These are phyloP conservation scores for Rosellinia necatrix DNA, from an alignment of 2,329 filamentous ascomycete species.

Conservation along the genomic window DNA sequence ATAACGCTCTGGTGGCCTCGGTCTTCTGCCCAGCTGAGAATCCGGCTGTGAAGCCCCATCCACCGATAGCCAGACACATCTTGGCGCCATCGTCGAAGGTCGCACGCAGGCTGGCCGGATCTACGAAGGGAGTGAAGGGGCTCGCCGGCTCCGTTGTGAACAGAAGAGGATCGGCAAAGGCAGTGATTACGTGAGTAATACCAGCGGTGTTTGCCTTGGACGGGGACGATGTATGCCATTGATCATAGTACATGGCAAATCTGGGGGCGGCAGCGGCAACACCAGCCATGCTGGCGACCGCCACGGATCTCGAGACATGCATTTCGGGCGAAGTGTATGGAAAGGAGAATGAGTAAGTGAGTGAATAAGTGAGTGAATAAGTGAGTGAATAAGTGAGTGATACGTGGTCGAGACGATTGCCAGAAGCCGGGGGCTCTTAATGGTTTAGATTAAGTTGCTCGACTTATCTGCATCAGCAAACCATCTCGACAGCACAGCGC, in stretches of 20 bases:
- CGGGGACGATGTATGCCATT: constrained; percentile 35
- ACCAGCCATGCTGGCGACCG: constrained; percentile 21
- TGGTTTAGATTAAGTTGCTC: neutral
- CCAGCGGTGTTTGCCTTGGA: constrained; percentile 29
- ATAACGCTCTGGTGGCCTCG: constrained; percentile 56
- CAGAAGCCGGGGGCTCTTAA: too few relatives aligned
- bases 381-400: too few relatives aligned
- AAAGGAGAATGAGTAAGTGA: too few relatives aligned
- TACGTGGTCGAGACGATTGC: too few relatives aligned
- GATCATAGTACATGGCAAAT: constrained; percentile 38
- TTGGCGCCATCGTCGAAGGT: constrained; percentile 60
- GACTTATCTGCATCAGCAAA: too few relatives aligned
- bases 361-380: too few relatives aligned
- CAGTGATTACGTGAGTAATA: constrained; percentile 40
- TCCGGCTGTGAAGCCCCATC: constrained; percentile 72
- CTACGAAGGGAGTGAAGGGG: constrained; percentile 34
- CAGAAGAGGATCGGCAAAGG: constrained; percentile 37
- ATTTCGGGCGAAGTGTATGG: constrained; percentile 19
- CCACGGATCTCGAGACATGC: constrained; percentile 29
- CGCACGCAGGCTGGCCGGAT: constrained; percentile 44
- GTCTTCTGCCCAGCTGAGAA: constrained; percentile 63
- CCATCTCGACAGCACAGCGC: too few relatives aligned
- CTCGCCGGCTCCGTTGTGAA: constrained; percentile 35
- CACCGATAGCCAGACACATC: constrained; percentile 72
- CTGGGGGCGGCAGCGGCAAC: constrained; percentile 29